phyloP scores from a whole-genome alignment of 148 eudicot genomes.

The Selenicereus undatus region DNA sequence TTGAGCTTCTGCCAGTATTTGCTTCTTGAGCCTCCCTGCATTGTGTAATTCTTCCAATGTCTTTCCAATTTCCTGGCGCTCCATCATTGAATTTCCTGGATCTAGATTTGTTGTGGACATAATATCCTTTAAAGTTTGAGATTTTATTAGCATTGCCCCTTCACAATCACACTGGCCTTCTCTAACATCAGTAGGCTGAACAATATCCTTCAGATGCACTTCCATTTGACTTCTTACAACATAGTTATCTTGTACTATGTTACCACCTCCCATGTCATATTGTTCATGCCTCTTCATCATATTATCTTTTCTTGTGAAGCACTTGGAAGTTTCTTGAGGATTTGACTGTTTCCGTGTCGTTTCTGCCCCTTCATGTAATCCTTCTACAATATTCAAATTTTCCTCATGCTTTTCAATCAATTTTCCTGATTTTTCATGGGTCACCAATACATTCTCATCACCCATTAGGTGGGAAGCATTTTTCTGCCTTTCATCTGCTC shows the following conservation, averaged over 20 bases:
- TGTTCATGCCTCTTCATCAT: background rate
- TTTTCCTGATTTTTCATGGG: slow-evolving; percentile 5
- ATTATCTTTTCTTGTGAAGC: background rate
- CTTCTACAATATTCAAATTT: background rate
- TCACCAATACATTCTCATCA: background rate
- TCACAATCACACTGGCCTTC: slow-evolving; percentile 9
- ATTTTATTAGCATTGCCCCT: background rate
- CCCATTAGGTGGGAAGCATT: background rate
- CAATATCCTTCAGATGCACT: background rate
- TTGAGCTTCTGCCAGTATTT: background rate
- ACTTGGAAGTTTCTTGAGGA: background rate
- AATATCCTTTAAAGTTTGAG: background rate
- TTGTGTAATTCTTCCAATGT: slow-evolving; percentile 4
- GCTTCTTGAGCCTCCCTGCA: background rate
- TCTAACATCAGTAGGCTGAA: slow-evolving; percentile 8
- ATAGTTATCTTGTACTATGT: background rate
- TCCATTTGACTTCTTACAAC: slow-evolving; percentile 5
- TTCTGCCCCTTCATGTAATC: background rate
- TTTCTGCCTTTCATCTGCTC: background rate
- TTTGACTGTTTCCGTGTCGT: background rate
- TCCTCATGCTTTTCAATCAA: background rate
- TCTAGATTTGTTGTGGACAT: background rate
- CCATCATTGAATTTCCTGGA: background rate
- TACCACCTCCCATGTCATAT: background rate
- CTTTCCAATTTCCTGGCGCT: background rate